Evolutionary conservation across 129 eudicot species (phyloP).

Genomic region (Ambrosia artemisiifolia): DNA sequence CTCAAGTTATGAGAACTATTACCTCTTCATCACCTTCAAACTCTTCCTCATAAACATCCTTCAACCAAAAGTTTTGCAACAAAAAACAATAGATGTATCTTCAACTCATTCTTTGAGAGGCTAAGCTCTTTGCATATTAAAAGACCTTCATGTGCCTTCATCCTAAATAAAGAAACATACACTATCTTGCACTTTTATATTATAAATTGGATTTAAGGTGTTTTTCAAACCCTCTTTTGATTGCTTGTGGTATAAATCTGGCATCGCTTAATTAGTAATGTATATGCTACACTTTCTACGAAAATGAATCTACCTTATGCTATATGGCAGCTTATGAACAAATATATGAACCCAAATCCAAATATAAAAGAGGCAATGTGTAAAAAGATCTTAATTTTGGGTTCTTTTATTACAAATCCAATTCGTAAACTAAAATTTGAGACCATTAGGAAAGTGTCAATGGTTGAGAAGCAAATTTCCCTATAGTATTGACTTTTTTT

Average conservation of each 20-base stretch:
- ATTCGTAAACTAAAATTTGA: no score
- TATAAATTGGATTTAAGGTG: no score
- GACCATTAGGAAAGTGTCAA: no score
- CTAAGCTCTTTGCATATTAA: conserved; percentile 87
- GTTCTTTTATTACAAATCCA: no score
- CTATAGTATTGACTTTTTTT: no score
- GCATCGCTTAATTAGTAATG: no score
- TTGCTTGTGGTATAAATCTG: no score
- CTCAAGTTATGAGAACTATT: not conserved
- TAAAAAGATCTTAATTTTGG: no score
- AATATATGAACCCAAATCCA: not conserved
- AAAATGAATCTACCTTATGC: not conserved
- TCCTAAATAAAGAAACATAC: conserved; percentile 40
- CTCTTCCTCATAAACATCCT: conserved; percentile 66
- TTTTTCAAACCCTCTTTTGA: no score
- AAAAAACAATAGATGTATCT: not conserved
- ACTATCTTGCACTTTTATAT: not conserved
- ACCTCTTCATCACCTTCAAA: conserved; percentile 62
- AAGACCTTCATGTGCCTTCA: conserved; percentile 97
- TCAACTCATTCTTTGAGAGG: conserved; percentile 48
- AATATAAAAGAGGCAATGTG: not conserved
- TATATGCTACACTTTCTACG: not conserved
- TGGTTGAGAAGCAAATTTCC: no score
- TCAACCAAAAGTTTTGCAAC: conserved; percentile 3
- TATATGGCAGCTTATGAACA: not conserved